A percentile compares a stretch with the other conserved stretches of the same genome.
Evolutionary conservation across 192 early-diverging fungal genomes (phyloP).

Genomic region (Coemansia sp.): DNA sequence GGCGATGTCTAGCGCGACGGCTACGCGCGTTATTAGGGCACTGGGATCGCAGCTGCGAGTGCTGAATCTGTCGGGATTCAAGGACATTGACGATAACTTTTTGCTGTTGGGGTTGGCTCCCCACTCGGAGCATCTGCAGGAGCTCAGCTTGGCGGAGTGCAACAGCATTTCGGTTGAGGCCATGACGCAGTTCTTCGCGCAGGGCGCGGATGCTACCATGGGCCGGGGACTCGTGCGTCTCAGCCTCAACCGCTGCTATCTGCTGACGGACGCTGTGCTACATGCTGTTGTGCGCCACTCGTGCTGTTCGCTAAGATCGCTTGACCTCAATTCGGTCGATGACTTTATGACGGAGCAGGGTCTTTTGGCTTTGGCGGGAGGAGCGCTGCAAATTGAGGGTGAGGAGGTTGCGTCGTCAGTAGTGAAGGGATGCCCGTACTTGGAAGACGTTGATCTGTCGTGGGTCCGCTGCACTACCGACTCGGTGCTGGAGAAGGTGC

Average conservation of each 20-base stretch:
- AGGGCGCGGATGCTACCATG: neutral
- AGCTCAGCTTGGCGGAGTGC: constrained; percentile 39
- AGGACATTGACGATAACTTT: constrained; percentile 39
- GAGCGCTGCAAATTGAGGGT: constrained; percentile 3
- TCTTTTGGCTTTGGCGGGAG: constrained; percentile 55
- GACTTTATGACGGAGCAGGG: constrained; percentile 59
- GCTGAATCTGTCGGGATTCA: constrained; percentile 39
- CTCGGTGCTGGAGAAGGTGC: constrained; percentile 59
- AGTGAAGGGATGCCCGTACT: constrained; percentile 35
- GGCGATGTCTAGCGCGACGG: constrained; percentile 29
- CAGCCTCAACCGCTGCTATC: constrained; percentile 62
- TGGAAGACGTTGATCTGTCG: constrained; percentile 65
- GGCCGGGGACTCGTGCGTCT: constrained; percentile 49
- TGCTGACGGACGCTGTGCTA: constrained; percentile 63
- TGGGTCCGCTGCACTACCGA: constrained; percentile 80
- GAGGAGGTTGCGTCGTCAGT: neutral
- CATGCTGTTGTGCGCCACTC: constrained; percentile 60
- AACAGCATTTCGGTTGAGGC: constrained; percentile 23
- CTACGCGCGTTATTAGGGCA: constrained; percentile 21
- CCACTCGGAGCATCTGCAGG: constrained; percentile 16
- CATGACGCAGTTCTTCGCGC: constrained; percentile 28
- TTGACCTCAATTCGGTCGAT: constrained; percentile 73
- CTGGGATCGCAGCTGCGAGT: constrained; percentile 30
- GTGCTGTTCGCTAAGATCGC: constrained; percentile 50
- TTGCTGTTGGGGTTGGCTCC: constrained; percentile 13